Percentiles rank a stretch among this genome's conserved stretches.
These are phyloP conservation scores for Oropetium thomaeum DNA, from an alignment of 176 grass and related monocot genomes.

Conservation along the genomic window DNA sequence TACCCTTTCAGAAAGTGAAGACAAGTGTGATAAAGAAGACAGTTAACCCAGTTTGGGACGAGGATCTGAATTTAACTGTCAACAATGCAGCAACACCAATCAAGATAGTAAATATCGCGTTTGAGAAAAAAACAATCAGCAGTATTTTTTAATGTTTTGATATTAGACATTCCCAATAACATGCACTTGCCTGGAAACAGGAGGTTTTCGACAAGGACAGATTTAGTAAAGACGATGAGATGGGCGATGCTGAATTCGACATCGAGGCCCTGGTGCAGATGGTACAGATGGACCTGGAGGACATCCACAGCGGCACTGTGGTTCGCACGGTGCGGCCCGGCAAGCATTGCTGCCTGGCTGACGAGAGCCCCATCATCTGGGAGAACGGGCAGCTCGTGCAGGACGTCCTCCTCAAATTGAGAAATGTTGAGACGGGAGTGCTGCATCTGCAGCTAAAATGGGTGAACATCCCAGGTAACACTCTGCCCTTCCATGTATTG, in stretches of 20 bases:
- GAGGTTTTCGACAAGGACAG: conserved; percentile 73
- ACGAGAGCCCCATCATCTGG: conserved; percentile 60
- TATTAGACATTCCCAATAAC: not conserved
- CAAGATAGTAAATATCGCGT: conserved; percentile 29
- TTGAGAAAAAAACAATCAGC: not conserved
- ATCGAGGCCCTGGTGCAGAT: conserved; percentile 53
- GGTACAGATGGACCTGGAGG: conserved; percentile 42
- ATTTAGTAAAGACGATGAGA: conserved; percentile 59
- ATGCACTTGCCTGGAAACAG: conserved; percentile 4
- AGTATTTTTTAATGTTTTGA: not conserved
- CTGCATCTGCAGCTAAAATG: conserved; percentile 65
- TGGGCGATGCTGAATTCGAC: conserved; percentile 79
- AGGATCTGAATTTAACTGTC: conserved; percentile 35
- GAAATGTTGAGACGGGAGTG: conserved; percentile 42
- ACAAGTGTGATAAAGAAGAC: conserved; percentile 44
- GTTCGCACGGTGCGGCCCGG: conserved; percentile 46
- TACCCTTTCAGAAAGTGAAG: conserved; percentile 28
- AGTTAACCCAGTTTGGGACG: conserved; percentile 47
- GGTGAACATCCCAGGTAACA: conserved; percentile 35
- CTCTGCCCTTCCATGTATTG: not conserved
- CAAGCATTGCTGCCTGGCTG: conserved; percentile 52
- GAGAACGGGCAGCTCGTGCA: conserved; percentile 53
- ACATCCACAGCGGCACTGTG: conserved; percentile 41
- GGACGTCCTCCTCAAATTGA: conserved; percentile 52
- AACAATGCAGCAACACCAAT: conserved; percentile 27